Conservation (phyloP, 2,329 filamentous ascomycete genomes). For the Aspergillus tanneri region DNA sequence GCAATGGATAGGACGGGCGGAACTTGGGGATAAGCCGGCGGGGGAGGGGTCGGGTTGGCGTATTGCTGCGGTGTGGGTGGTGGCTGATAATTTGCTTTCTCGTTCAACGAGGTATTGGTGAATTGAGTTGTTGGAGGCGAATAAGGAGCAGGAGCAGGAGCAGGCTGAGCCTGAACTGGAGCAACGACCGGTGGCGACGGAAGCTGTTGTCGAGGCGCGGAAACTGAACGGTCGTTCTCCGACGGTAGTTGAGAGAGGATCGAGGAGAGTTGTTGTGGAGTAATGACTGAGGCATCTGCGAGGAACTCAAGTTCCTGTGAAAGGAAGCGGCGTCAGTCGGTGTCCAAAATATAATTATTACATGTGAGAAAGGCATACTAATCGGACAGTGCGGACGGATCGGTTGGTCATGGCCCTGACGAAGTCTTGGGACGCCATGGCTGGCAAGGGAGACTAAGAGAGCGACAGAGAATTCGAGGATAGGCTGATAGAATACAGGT, state of each 20-base stretch:
- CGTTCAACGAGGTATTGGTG: conserved; percentile 39
- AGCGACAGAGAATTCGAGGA: conserved; percentile 2
- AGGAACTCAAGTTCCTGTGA: conserved; percentile 84
- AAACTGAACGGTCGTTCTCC: conserved; percentile 27
- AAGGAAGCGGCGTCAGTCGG: conserved; percentile 4
- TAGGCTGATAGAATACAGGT: conserved; percentile 1
- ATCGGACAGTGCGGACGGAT: conserved; percentile 83
- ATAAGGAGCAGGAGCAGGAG: conserved; percentile 35
- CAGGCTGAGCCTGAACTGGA: conserved; percentile 32
- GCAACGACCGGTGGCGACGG: conserved; percentile 23
- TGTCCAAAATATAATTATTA: no score
- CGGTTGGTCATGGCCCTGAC: conserved; percentile 68
- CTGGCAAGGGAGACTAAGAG: conserved; percentile 5
- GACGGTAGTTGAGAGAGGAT: conserved; percentile 73
- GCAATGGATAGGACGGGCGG: conserved; percentile 66
- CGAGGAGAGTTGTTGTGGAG: conserved; percentile 69
- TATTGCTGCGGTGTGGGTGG: conserved; percentile 35
- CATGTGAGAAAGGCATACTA: conserved; percentile 56
- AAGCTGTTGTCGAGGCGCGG: conserved; percentile 24
- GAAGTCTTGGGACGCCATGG: conserved; percentile 39
- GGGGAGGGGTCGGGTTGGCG: conserved; percentile 51
- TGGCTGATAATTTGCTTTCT: conserved; percentile 40
- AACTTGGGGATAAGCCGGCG: conserved; percentile 53
- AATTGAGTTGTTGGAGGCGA: conserved; percentile 42
- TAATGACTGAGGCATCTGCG: conserved; percentile 77